phyloP scores from a whole-genome alignment of 306 rosid genomes.

The Citrullus colocynthis region DNA sequence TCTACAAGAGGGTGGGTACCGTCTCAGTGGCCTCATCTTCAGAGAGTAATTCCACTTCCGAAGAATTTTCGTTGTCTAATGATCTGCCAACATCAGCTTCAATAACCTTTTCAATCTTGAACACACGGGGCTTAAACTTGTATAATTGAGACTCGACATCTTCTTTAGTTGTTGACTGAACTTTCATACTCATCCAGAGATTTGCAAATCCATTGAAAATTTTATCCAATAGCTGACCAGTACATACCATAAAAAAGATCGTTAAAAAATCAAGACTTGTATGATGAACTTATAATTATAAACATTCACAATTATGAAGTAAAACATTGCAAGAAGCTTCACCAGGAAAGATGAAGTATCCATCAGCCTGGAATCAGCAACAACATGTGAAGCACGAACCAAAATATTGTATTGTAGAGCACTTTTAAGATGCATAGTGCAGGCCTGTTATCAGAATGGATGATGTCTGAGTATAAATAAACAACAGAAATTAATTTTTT shows the following conservation, averaged over 20 bases:
- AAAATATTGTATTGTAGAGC: conserved; percentile 43
- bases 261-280: neutral
- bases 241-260: neutral
- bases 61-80: conserved; percentile 28
- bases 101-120: conserved; percentile 55
- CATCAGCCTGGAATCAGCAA: conserved; percentile 44
- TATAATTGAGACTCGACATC: conserved; percentile 45
- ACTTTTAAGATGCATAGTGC: conserved; percentile 37
- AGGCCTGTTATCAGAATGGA: conserved; percentile 27
- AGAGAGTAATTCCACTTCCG: conserved; percentile 31
- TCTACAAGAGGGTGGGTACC: neutral
- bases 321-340: neutral
- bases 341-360: conserved; percentile 51
- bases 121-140: conserved; percentile 65
- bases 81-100: conserved; percentile 39
- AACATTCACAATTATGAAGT: neutral
- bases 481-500: neutral
- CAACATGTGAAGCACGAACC: conserved; percentile 44
- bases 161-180: conserved; percentile 34
- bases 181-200: conserved; percentile 57
- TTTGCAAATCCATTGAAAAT: conserved; percentile 47
- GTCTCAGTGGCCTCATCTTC: conserved; percentile 8
- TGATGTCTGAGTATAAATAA: neutral
- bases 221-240: conserved; percentile 48
- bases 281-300: neutral